Percentiles rank a stretch among this genome's conserved stretches.
phyloP scores from a whole-genome alignment of 2,329 filamentous ascomycete genomes.

The Aspergillus cejpii region DNA sequence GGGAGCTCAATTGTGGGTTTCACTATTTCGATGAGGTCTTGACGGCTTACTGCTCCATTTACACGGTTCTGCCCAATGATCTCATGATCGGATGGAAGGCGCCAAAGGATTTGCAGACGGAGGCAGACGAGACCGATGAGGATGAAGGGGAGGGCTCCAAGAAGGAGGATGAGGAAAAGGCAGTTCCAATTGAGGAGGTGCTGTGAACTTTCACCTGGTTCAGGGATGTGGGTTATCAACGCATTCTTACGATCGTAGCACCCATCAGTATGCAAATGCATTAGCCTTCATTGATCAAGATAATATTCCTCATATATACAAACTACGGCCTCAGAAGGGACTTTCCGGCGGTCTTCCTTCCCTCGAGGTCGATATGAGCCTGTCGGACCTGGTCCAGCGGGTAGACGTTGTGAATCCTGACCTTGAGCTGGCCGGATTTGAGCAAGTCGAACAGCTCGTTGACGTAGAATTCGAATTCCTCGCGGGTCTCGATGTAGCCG shows the following conservation, averaged over 20 bases:
- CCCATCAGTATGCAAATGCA: background rate
- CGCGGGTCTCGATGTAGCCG: slow-evolving; percentile 61
- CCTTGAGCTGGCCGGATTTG: slow-evolving; percentile 60
- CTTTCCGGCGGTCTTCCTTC: slow-evolving; percentile 78
- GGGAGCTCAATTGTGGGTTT: slow-evolving; percentile 54
- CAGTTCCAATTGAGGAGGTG: background rate
- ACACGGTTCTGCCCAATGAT: slow-evolving; percentile 60
- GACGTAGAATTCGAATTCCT: slow-evolving; percentile 65
- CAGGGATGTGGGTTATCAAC: background rate
- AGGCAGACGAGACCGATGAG: slow-evolving; percentile 12
- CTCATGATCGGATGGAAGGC: slow-evolving; percentile 62
- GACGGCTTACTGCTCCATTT: slow-evolving; percentile 55
- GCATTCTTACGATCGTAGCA: background rate
- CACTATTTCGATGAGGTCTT: slow-evolving; percentile 57
- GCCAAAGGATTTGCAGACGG: slow-evolving; percentile 36
- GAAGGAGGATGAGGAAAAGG: background rate
- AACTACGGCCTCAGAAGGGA: slow-evolving; percentile 60
- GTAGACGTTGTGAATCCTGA: slow-evolving; percentile 70
- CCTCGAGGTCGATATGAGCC: slow-evolving; percentile 72
- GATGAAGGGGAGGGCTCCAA: slow-evolving; percentile 12
- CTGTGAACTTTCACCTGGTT: background rate
- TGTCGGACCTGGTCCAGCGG: slow-evolving; percentile 63
- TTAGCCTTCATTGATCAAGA: background rate
- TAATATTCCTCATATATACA: background rate
- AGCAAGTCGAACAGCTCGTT: slow-evolving; percentile 69